Evolutionary conservation across 1,139 yeast species (phyloP), one percentile per base, ranked within the genome.

Genomic region (Pichia sp.): DNA sequence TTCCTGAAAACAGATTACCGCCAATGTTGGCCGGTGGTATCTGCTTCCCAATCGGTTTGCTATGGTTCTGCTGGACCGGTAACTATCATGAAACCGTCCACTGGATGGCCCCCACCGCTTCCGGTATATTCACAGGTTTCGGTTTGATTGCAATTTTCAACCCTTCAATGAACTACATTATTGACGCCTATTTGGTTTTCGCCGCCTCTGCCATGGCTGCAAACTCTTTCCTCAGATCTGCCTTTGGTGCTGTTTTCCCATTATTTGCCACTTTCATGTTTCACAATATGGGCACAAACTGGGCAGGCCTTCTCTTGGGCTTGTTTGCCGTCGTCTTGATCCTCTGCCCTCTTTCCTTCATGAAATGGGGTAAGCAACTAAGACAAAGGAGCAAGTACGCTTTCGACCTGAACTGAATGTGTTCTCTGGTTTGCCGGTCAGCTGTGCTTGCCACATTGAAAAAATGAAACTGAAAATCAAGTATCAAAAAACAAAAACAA

Each of bases 121-220:
- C 90, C 34, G 90, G 90, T 49, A 66, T 80, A 0, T 80, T 85
- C 61, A 78, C 85, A 51, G 97, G 96, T 10, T 79, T 77, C 62
- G 96, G 96, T 31, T 73, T 89, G 60, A 74, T 89, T 64, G 76
- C 86, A 52, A 84, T 90, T 59, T 89, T 90, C 77, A 76, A 87
- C 62, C 85, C 96, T 13, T 80, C 90, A 57, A 73, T 89, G 64
- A 87, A 85, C 67, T 90, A 90, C 69, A 79, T 90, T 63, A 84
- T 90, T 64, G 97, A 90, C 68, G 75, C 87, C 43, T 90, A 90
- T 67, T 75, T 88, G 59, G 69, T 83, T 57, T 83, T 85, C 65
- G 95, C 97, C 4, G 96, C 96, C 5, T 86, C 95, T 31, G 97
- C 97, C 1, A 75, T 90, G 62, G 96, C 97, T 5, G 97, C 87